These are phyloP conservation scores for Russula vinacea DNA, from an alignment of 768 basidiomycete genomes.

Conservation along the genomic window DNA sequence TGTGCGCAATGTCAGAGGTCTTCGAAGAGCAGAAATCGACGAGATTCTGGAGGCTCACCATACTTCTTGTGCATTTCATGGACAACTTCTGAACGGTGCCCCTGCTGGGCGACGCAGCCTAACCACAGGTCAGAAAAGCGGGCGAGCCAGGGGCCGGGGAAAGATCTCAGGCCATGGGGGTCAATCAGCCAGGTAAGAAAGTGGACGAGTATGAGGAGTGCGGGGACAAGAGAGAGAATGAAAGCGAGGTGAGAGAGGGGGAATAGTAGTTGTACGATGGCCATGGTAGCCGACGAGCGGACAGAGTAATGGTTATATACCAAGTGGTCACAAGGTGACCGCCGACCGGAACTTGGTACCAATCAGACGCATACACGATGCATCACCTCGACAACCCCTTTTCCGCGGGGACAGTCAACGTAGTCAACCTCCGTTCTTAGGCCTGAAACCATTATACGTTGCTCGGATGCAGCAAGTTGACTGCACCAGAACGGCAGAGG, in stretches of 20 bases:
- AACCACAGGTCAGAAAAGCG: conserved; percentile 42
- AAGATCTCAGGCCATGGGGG: conserved; percentile 35
- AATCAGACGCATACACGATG: neutral
- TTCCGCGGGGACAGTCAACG: no score
- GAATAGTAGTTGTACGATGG: neutral
- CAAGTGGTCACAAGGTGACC: neutral
- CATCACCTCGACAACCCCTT: no score
- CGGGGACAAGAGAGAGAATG: conserved; percentile 17
- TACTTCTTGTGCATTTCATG: conserved; percentile 43
- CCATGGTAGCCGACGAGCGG: conserved; percentile 4
- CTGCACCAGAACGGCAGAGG: no score
- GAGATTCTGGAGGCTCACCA: conserved; percentile 33
- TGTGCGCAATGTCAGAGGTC: conserved; percentile 15
- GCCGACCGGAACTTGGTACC: neutral
- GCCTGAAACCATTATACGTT: no score
- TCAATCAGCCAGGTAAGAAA: conserved; percentile 39
- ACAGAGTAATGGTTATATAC: neutral
- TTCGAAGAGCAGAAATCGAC: neutral
- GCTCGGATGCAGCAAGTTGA: no score
- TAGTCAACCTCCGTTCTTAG: no score
- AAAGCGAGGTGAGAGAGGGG: conserved; percentile 1
- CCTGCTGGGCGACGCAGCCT: conserved; percentile 36
- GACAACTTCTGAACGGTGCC: conserved; percentile 39
- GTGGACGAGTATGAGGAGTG: conserved; percentile 33
- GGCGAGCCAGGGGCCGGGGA: conserved; percentile 44